Evolutionary conservation across 2,329 filamentous ascomycete species (phyloP), one percentile per base, ranked within the genome.

Genomic region (Cytospora piceae): DNA sequence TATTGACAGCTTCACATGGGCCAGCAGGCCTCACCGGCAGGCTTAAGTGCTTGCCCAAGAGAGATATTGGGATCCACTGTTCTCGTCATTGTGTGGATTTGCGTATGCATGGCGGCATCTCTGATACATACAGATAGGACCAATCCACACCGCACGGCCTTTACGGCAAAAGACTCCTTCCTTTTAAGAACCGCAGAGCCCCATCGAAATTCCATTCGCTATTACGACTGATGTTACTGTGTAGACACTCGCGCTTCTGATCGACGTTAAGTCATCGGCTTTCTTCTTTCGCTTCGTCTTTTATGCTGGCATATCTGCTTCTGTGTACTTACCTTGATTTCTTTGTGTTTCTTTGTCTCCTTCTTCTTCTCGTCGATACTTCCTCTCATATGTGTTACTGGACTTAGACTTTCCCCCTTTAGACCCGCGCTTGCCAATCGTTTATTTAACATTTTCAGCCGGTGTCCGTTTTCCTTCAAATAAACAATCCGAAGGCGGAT

Each of bases 241-340:
- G 24, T 37, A 37, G 34, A 37, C 9, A 14, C 2, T 37, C 14
- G 34, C 7, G 11, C 32, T 49, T 56, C 32, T 20, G 15, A 55
- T 32, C 32, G 52, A 29, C 60, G 29, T 63, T 49, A 39, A 56
- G 2, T 32, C 37, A 34, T 57, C 53, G 3, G 37, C 9, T 22
- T 37, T 37, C 34, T 2, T 29, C 27, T 32, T 51, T 37, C 32
- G n/a, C 29, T 51, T 56, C 20, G 1, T 27, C 29, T 27, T 39
- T 37, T 51, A 29, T 63, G 53, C 60, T 51, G 53, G 60, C 60
- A 63, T 57, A 49, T 6, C 29, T 14, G 5, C 51, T 63, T 27
- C 3, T 37, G 52, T 27, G 31, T 37, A 63, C 17, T 57, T 7
- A 7, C 7, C 12, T 63, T 56, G 7, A n/a, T 42, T 51, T 49